Evolutionary conservation across 2,329 filamentous ascomycete species (phyloP).

Genomic region (Penicillium fuscoglaucum): DNA sequence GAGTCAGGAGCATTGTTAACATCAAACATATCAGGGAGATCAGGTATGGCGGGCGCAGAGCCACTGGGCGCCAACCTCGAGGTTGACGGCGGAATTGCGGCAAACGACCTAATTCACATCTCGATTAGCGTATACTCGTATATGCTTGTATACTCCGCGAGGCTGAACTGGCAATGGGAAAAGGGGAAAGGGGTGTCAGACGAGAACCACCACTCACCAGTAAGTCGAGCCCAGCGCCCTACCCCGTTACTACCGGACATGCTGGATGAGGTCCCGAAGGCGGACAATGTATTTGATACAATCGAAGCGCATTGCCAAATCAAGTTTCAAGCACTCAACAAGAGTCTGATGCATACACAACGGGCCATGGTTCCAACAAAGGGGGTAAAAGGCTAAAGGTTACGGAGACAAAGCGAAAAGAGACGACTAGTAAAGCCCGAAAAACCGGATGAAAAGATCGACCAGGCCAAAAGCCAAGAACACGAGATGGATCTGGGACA

Average conservation of each 20-base stretch:
- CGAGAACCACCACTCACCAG: slow-evolving; percentile 18
- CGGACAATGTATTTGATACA: slow-evolving; percentile 6
- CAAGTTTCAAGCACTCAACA: slow-evolving; percentile 6
- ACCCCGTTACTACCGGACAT: slow-evolving; percentile 22
- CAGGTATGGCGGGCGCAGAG: slow-evolving; percentile 35
- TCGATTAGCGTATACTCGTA: not conserved
- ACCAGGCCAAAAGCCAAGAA: not conserved
- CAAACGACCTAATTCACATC: slow-evolving; percentile 4
- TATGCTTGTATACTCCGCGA: not conserved
- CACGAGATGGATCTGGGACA: not conserved
- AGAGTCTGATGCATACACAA: not conserved
- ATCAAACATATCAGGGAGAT: slow-evolving; percentile 26
- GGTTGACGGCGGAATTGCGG: slow-evolving; percentile 1
- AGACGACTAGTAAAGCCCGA: not conserved
- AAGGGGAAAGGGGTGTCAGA: not conserved
- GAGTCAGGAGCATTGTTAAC: slow-evolving; percentile 22
- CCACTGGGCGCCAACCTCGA: slow-evolving; percentile 36
- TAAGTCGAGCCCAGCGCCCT: slow-evolving; percentile 19
- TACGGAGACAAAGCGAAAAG: not conserved
- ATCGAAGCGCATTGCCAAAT: slow-evolving; percentile 21
- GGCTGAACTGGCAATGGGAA: not conserved
- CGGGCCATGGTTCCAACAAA: not conserved
- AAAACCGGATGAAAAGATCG: not conserved
- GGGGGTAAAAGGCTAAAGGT: not conserved
- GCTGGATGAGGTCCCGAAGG: slow-evolving; percentile 19